Base-by-base conservation (phyloP, 331 rosid species). In the Malus hybrid region DNA sequence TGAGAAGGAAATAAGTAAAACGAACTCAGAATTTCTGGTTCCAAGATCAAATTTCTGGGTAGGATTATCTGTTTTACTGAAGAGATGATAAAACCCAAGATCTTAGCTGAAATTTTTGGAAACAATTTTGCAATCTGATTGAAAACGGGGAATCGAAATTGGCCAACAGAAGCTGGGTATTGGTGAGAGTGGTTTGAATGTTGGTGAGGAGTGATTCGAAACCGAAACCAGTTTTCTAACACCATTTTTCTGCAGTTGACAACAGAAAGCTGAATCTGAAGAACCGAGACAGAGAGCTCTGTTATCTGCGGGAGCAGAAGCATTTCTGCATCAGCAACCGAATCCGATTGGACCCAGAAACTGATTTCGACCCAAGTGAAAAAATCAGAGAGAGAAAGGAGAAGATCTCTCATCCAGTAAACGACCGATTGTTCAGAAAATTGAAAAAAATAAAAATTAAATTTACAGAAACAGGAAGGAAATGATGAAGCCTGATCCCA, bases 331-430 rank as follows among this genome's bases (percentile, higher is more conserved):
- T 55, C 52, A 19, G n/a, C 61, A 53, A 66, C 62, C 14, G 44
- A 42, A 44, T 66, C 53, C 50, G 28, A 52, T 53, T 58, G 61
- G 32, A 60, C 52, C 68, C 28, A 33, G 34, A 75, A 13, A 6
- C 24, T 13, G 66, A 34, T 76, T 39, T 36, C 67, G 32, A 74
- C 33, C 70, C 62, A 63, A 46, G 70, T 62, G 3, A 20, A 63
- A 29, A 44, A 63, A 26, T 1, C 10, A 6, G 9, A 44, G 14
- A 6, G 12, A 44, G 61, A 73, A 1, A 36, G 44, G 44, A 26
- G 61, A 73, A 73, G 68, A 73, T 73, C 77, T 73, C 61, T 42
- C 62, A 46, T 28, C 48, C 77, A 73, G 62, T 28, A 62, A 48
- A 39, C 30, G 16, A 74, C 19, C 63, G 24, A 44, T 33, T 39